Base-by-base conservation (phyloP, 2,329 filamentous ascomycete species). In the Fusarium illudens region DNA sequence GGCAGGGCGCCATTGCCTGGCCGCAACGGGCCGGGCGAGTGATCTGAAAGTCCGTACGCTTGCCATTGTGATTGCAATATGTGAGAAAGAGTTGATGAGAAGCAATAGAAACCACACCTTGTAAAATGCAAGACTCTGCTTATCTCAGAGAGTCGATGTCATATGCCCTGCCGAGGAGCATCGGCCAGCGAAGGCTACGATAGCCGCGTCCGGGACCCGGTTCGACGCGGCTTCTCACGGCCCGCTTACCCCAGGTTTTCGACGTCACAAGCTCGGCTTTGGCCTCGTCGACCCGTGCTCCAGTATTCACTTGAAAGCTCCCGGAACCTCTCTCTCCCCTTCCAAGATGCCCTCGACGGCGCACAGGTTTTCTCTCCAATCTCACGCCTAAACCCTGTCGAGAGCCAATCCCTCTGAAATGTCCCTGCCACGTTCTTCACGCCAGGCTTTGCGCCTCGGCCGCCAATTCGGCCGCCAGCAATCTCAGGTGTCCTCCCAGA, bases 351-450 rank as follows among this genome's bases (percentile, higher is more conserved):
- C 49, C 59, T 61, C 30, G 17, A 37, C 15, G 39, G n/a, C 17
- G 25, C 48, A 51, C 49, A 60, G 27, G 19, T 53, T 59, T 56
- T 33, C 42, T 33, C 15, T 19, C 12, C 53, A 64, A 42, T 49
- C 37, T 33, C 54, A 32, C 39, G 13, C 33, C 34, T 53, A 15
- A 25, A 57, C 50, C 44, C 58, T 53, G 48, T 39, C 59, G 44
- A 55, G 44, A 58, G 37, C 19, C 22, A 42, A 13, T 8, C 30
- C 37, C 42, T 37, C 48, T 34, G 48, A 44, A 58, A 88, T 87
- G 85, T 81, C 83, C 39, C 73, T 84, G 62, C 77, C 82, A 60
- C 77, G 82, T 69, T 80, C 81, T 56, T 82, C 84, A 34, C 79
- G 81, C 66, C 81, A 83, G 70, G 79, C 82, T 55, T 76, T 86